Base-by-base conservation (phyloP, 345 rosid species). In the Dipteronia dyeriana region DNA sequence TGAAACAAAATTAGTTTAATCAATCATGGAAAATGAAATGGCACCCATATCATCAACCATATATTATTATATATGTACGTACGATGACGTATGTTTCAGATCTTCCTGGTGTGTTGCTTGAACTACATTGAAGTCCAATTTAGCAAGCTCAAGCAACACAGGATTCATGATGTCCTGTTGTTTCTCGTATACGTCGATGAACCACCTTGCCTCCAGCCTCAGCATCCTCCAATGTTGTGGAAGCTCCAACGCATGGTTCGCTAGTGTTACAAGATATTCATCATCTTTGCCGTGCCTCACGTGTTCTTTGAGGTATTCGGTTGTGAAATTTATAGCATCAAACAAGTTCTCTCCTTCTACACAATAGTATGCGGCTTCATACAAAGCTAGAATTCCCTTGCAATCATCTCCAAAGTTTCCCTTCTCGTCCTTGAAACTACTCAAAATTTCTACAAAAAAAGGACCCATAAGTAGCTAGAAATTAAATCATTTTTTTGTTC, bases 181-280 rank as follows among this genome's bases (percentile, higher is more conserved):
- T n/a, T 9, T 71, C 47, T 56, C 71, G 34, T 84, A 88, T 16
- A 79, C 69, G 71, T 82, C 78, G 29, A 85, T 81, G 83, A 88
- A 88, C 90, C 90, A 88, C 56, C 85, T 84, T 17, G 89, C 80
- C 53, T 90, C 91, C 47, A 79, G 25, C 68, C 90, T 86, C 10
- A 26, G 74, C 77, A 83, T 68, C 73, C 93, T 84, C 90, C 90
- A 82, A 66, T 81, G 86, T 9, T 81, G 67, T 2, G 90, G 88
- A 43, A 76, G 72, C 65, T 82, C 87, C 64, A 82, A 45, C 0
- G 82, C 83, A 77, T 80, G 88, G 1, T 31, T 75, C 51, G 78
- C 88, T 29, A 84, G 71, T 39, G 23, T 57, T 8, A 67, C 34
- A 38, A 81, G 22, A 53, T 78, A 68, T 19, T 71, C 66, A 31